phyloP scores from a whole-genome alignment of 2,329 filamentous ascomycete genomes.

The Ascochyta clinopodiicola region DNA sequence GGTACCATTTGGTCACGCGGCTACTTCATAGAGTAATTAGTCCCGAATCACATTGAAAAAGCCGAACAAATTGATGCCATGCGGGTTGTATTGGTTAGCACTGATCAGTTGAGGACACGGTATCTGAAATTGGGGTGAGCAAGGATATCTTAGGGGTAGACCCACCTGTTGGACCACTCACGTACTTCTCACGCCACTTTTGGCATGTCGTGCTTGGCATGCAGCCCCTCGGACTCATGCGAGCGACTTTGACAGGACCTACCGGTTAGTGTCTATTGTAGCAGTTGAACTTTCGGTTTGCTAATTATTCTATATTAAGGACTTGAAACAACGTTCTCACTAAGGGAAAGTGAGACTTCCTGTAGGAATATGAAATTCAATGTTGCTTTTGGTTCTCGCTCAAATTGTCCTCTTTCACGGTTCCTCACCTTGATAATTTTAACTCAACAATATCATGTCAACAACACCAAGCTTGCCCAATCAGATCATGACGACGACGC shows the following conservation, averaged over 20 bases:
- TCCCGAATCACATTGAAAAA: conserved; percentile 3
- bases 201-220: conserved; percentile 12
- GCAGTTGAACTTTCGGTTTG: conserved; percentile 11
- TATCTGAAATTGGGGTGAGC: conserved; percentile 9
- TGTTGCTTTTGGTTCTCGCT: conserved; percentile 8
- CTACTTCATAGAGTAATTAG: conserved; percentile 6
- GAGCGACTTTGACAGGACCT: conserved; percentile 9
- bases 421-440: conserved; percentile 3
- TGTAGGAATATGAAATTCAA: conserved; percentile 6
- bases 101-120: conserved; percentile 3
- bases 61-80: conserved; percentile 4
- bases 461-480: conserved; percentile 9
- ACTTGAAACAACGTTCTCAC: conserved; percentile 5
- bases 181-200: conserved; percentile 11
- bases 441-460: conserved; percentile 8
- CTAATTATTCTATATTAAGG: conserved; percentile 8
- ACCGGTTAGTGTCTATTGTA: conserved; percentile 6
- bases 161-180: conserved; percentile 9
- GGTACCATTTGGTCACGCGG: conserved; percentile 9
- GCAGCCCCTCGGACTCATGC: conserved; percentile 4
- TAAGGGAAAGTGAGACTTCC: conserved; percentile 2
- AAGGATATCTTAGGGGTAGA: conserved; percentile 12
- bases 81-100: conserved; percentile 4
- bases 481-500: conserved; percentile 7
- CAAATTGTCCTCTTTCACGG: conserved; percentile 7